Base-by-base conservation (phyloP, 345 rosid genomes). In the Hibiscus mutabilis region DNA sequence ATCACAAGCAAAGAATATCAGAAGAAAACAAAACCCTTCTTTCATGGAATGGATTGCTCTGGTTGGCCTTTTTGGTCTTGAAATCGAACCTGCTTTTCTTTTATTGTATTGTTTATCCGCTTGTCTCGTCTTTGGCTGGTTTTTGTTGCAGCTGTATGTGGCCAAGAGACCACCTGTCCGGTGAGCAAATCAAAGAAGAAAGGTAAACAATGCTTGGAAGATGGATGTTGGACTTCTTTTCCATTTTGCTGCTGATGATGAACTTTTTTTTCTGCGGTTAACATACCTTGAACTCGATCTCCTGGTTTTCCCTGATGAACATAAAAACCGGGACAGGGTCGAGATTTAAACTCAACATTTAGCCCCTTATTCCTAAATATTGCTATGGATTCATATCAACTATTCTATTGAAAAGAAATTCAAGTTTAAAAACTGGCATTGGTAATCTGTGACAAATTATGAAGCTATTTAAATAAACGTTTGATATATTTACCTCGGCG, bases 121-220 rank as follows among this genome's bases (percentile, higher is more conserved):
- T 6, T 33, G 37, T 35, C 40, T 35, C 1, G 40, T 35, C 40
- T 35, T 6, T 35, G 40, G 8, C 8, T 35, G 31, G 74, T 6
- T 55, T 64, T 77, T 73, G 74, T 22, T 18, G 60, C 60, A 63
- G 60, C 19, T 55, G 56, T 51, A 46, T 51, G 65, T 63, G 29
- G 60, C 51, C 49, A 21, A 24, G 68, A 67, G 69, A 67, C 64
- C 71, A 46, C 73, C 51, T 8, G 27, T 25, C 35, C 42, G 44
- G 49, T 18, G 64, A 18, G 56, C 55, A 57, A 61, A 46, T 87
- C 82, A 92, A 60, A 93, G 87, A 76, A 93, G 93, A 80, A 91
- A 84, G 13, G 98, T 83, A 82, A 89, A 84, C 14, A 93, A 72
- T 47, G 91, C 86, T 81, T 88, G 92, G 65, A 93, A 82, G 61